Evolutionary conservation across 192 early-diverging fungal species (phyloP).

Genomic region (Backusella mclennaniae): DNA sequence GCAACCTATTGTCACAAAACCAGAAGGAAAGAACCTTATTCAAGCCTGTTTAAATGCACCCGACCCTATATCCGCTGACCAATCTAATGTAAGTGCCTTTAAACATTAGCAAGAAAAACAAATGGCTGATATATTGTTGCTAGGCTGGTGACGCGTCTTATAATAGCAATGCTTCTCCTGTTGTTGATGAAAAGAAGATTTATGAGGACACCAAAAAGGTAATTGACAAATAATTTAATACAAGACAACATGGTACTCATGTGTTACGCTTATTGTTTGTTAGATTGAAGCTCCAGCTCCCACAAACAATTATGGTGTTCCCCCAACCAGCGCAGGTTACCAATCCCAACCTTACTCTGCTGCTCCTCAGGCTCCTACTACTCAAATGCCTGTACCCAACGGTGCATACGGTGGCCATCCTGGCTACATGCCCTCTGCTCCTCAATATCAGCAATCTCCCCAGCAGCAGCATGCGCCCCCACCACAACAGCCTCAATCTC

Average conservation of each 20-base stretch:
- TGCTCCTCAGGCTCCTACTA: background rate
- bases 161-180: background rate
- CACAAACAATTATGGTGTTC: background rate
- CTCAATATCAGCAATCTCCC: background rate
- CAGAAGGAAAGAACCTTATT: constrained; percentile 91
- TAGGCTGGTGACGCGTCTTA: background rate
- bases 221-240: background rate
- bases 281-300: constrained; percentile 2
- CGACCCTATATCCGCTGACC: constrained; percentile 41
- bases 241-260: background rate
- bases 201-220: constrained; percentile 11
- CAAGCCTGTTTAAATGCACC: constrained; percentile 89
- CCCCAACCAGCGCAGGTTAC: background rate
- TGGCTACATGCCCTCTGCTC: background rate
- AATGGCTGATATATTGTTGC: background rate
- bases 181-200: background rate
- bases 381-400: background rate
- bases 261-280: background rate
- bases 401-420: background rate
- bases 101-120: background rate
- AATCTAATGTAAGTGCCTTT: background rate
- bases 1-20: constrained; percentile 88
- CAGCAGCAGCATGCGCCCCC: background rate
- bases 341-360: background rate
- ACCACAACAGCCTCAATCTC: background rate